These are phyloP conservation scores for Saccharomyces hybrid DNA, from an alignment of 1,139 yeast genomes.

Conservation along the genomic window DNA sequence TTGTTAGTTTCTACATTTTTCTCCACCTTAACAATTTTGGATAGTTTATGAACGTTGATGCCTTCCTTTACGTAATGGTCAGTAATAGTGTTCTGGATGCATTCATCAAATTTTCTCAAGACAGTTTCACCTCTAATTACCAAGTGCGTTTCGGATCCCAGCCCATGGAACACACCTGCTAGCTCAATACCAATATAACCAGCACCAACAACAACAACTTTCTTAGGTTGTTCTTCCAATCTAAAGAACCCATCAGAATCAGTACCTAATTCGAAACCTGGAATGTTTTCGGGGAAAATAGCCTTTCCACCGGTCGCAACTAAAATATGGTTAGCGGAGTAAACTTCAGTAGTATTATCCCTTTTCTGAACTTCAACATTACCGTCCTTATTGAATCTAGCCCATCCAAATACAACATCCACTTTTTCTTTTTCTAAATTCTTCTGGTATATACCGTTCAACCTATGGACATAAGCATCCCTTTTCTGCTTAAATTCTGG, in stretches of 20 bases:
- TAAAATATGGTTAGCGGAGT: slow-evolving; percentile 73
- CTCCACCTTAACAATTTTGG: slow-evolving; percentile 53
- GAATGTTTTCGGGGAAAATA: slow-evolving; percentile 52
- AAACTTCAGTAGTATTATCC: slow-evolving; percentile 49
- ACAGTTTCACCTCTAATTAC: slow-evolving; percentile 88
- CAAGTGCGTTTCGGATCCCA: slow-evolving; percentile 82
- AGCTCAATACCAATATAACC: slow-evolving; percentile 96
- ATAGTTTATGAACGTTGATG: slow-evolving; percentile 62
- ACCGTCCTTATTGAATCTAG: slow-evolving; percentile 60
- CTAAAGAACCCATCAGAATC: slow-evolving; percentile 90
- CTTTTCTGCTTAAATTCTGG: slow-evolving; percentile 68
- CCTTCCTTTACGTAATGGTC: slow-evolving; percentile 75
- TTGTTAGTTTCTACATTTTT: slow-evolving; percentile 48
- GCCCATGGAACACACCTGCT: slow-evolving; percentile 84
- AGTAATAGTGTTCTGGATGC: slow-evolving; percentile 72
- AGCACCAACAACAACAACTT: slow-evolving; percentile 93
- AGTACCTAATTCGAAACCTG: slow-evolving; percentile 77
- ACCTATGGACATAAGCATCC: slow-evolving; percentile 79
- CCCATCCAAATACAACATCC: slow-evolving; percentile 82
- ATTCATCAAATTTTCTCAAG: slow-evolving; percentile 75
- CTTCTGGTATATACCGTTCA: slow-evolving; percentile 88
- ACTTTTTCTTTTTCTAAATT: slow-evolving; percentile 85
- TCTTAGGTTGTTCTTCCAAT: slow-evolving; percentile 72
- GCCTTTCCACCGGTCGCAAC: slow-evolving; percentile 95
- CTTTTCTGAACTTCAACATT: slow-evolving; percentile 67